Conservation (phyloP, 2,329 filamentous ascomycete genomes). For the Fusarium palustre region DNA sequence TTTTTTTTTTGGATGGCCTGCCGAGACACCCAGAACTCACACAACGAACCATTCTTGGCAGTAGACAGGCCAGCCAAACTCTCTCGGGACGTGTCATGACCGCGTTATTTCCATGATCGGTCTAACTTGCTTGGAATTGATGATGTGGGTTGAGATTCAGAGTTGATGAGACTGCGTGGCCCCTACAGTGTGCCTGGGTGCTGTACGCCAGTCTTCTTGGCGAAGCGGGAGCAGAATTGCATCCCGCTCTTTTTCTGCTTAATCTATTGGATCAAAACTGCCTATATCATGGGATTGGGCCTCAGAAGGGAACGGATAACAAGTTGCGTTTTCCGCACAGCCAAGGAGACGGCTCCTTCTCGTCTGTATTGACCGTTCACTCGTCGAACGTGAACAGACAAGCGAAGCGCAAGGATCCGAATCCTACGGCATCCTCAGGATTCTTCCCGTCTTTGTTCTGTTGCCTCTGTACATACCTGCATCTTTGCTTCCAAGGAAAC, state of each 20-base stretch:
- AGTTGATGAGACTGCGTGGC: slow-evolving; percentile 24
- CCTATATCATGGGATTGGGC: slow-evolving; percentile 16
- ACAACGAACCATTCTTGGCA: slow-evolving; percentile 33
- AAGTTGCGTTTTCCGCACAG: slow-evolving; percentile 24
- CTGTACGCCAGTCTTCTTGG: slow-evolving; percentile 20
- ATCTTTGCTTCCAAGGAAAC: slow-evolving; percentile 27
- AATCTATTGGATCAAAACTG: slow-evolving; percentile 15
- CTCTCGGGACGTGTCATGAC: slow-evolving; percentile 16
- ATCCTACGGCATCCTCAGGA: slow-evolving; percentile 44
- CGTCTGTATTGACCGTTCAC: slow-evolving; percentile 33
- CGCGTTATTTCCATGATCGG: slow-evolving; percentile 29
- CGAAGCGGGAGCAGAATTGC: slow-evolving; percentile 7
- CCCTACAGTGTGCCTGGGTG: slow-evolving; percentile 28
- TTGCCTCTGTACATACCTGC: slow-evolving; percentile 25
- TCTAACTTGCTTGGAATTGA: slow-evolving; percentile 4
- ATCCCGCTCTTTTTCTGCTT: slow-evolving; percentile 12
- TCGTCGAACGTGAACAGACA: slow-evolving; percentile 36
- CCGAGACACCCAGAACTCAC: slow-evolving; percentile 16
- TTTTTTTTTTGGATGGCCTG: slow-evolving; percentile 8
- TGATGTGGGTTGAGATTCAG: slow-evolving; percentile 13
- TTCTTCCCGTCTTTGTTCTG: slow-evolving; percentile 34
- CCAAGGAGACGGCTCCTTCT: slow-evolving; percentile 37
- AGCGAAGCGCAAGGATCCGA: slow-evolving; percentile 44
- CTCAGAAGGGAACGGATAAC: slow-evolving; percentile 26
- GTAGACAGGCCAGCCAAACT: slow-evolving; percentile 13